Evolutionary conservation across 768 basidiomycete species (phyloP).

Genomic region (Lactifluus echinatus): DNA sequence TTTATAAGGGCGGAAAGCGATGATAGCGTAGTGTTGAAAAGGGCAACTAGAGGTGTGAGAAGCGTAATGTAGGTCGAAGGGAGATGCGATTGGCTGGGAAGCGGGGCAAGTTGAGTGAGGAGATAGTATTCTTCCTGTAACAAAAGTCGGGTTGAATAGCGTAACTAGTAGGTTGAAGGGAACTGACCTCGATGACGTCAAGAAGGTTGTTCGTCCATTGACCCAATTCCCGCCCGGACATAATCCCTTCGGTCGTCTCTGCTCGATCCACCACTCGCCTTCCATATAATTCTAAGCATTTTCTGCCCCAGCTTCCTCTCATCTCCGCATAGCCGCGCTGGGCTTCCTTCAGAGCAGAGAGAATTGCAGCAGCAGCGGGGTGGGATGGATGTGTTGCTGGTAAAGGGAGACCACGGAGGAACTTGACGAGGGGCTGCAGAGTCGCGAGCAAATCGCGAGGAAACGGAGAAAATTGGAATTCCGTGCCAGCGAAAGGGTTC

Average conservation of each 20-base stretch:
- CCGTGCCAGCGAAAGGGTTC: slow-evolving; percentile 51
- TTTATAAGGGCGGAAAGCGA: slow-evolving; percentile 62
- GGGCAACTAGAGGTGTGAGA: slow-evolving; percentile 51
- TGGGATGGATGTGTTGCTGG: slow-evolving; percentile 80
- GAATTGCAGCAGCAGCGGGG: slow-evolving; percentile 58
- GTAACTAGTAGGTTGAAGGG: not conserved
- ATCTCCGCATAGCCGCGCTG: slow-evolving; percentile 81
- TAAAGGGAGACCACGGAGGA: slow-evolving; percentile 63
- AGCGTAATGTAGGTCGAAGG: slow-evolving; percentile 54
- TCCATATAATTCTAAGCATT: slow-evolving; percentile 64
- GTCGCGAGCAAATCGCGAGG: slow-evolving; percentile 43
- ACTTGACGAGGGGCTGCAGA: slow-evolving; percentile 55
- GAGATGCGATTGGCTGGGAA: slow-evolving; percentile 42
- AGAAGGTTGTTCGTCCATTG: slow-evolving; percentile 61
- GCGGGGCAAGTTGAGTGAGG: slow-evolving; percentile 52
- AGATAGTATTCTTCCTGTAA: slow-evolving; percentile 62
- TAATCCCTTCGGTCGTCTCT: slow-evolving; percentile 57
- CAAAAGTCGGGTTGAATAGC: not conserved
- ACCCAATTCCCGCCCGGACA: slow-evolving; percentile 62
- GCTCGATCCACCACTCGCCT: slow-evolving; percentile 62
- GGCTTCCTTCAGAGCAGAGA: slow-evolving; percentile 60
- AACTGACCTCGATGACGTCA: slow-evolving; percentile 53
- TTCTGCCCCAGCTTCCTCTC: slow-evolving; percentile 71
- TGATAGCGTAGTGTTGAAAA: slow-evolving; percentile 58
- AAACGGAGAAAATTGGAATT: slow-evolving; percentile 47